Percentiles rank a stretch among this genome's conserved stretches.
Evolutionary conservation across 2,329 filamentous ascomycete species (phyloP).

Genomic region (Sporothrix brasiliensis): DNA sequence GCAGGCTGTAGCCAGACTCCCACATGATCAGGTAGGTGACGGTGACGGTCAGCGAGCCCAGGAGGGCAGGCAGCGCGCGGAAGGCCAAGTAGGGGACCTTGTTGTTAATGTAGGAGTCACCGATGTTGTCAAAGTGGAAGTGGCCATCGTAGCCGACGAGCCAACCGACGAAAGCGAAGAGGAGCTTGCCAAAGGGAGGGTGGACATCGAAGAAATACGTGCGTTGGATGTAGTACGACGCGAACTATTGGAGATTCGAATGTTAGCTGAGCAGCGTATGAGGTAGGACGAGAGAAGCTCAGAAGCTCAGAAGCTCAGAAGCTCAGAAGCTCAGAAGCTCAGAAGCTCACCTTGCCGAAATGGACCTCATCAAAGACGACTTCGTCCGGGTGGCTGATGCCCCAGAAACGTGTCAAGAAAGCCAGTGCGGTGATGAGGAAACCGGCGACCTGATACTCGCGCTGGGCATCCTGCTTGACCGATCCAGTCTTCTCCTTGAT

Average conservation of each 20-base stretch:
- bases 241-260: conserved; percentile 55
- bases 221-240: conserved; percentile 84
- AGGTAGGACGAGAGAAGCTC: not conserved
- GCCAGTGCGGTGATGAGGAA: conserved; percentile 76
- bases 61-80: conserved; percentile 85
- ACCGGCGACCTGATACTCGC: conserved; percentile 82
- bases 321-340: not conserved
- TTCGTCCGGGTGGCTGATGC: conserved; percentile 91
- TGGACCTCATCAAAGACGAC: conserved; percentile 99
- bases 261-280: not conserved
- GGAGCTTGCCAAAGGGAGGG: conserved; percentile 95
- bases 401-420: conserved; percentile 93
- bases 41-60: conserved; percentile 92
- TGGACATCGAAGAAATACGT: conserved; percentile 99
- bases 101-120: conserved; percentile 95
- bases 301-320: not conserved
- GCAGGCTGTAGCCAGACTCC: conserved; percentile 97
- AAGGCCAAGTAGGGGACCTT: conserved; percentile 97
- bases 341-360: conserved; percentile 84
- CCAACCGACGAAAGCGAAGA: conserved; percentile 97
- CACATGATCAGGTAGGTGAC: conserved; percentile 98
- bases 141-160: conserved; percentile 94
- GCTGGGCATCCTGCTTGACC: conserved; percentile 55
- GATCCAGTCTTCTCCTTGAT: conserved; percentile 48
- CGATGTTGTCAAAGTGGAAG: conserved; percentile 99